These are phyloP conservation scores for Mortierella hygrophila DNA, from an alignment of 192 early-diverging fungal species.

Conservation along the genomic window DNA sequence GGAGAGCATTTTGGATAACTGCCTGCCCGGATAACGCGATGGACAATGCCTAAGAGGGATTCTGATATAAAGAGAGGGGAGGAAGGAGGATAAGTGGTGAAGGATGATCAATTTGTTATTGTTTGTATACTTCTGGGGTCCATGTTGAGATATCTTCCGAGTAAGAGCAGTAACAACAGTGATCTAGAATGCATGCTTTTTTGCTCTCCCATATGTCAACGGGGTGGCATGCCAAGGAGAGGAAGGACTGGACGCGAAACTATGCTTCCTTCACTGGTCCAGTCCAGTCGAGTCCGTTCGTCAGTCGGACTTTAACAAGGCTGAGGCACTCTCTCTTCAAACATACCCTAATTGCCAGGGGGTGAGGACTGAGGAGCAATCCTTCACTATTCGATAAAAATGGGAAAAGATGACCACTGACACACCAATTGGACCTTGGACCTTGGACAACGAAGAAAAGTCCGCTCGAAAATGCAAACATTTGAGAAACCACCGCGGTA, in stretches of 20 bases:
- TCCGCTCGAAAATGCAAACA: not conserved
- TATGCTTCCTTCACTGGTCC: not conserved
- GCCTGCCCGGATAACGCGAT: too few relatives aligned
- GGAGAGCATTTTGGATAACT: too few relatives aligned
- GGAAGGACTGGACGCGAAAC: not conserved
- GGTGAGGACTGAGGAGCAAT: too few relatives aligned
- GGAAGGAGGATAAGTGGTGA: too few relatives aligned
- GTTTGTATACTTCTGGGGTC: too few relatives aligned
- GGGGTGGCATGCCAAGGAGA: not conserved
- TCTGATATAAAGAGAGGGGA: too few relatives aligned
- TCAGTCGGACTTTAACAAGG: not conserved
- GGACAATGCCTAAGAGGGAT: too few relatives aligned
- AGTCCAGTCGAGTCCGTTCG: not conserved
- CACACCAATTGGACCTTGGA: not conserved
- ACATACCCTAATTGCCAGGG: not conserved
- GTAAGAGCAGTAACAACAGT: not conserved
- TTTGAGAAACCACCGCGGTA: not conserved
- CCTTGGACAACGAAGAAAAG: not conserved
- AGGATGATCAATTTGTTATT: not conserved
- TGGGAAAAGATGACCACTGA: conserved; percentile 2
- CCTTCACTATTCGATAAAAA: not conserved
- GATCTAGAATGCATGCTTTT: not conserved
- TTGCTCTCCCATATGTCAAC: not conserved
- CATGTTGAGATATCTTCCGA: too few relatives aligned
- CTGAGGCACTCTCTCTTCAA: not conserved